Base-by-base conservation (phyloP, 2,329 filamentous ascomycete genomes). In the Ophiosphaerella herpotricha region DNA sequence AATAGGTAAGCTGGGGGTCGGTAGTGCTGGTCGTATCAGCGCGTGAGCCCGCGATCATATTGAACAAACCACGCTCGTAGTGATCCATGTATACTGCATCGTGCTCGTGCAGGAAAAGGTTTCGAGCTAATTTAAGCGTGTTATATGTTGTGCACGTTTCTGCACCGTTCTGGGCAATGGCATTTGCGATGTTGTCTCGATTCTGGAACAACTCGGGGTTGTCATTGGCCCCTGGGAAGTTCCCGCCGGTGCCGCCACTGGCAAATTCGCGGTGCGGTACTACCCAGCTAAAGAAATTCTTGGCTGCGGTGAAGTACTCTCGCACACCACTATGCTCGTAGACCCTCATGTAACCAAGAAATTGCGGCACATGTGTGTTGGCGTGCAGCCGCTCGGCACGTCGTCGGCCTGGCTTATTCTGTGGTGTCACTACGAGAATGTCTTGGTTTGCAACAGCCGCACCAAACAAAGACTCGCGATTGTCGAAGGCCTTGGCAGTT, bases 161-260 rank as follows among this genome's bases (percentile, higher is more conserved):
- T n/a, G 54, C 48, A 29, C 54, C 54, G 21, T 57, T 49, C 1
- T 48, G 12, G 4, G 91, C 91, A 54, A 88, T 92, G 21, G 91
- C 91, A 32, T 87, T 89, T 50, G 91, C 91, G n/a, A 96, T 91
- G 0, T 91, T 96, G 76, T 88, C 92, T 74, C 82, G 76, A 85
- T 92, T 83, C 83, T 75, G 70, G 46, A 89, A 73, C 78, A 91
- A 43, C 78, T 80, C 48, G 57, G 79, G 58, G 77, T 83, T 54
- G 78, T 87, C 85, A 7, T 87, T 85, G 41, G 82, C 80, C 63
- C 96, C 91, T 23, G 54, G 50, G 41, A 39, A 54, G 39, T 51
- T 49, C 4, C 54, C 54, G 12, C 54, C 50, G 7, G 47, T 54
- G 39, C 54, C 54, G 7, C 50, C 54, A 44, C 48, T 48, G 26